Conservation (phyloP, 2,329 filamentous ascomycete species). For the Zopfia rhizophila region DNA sequence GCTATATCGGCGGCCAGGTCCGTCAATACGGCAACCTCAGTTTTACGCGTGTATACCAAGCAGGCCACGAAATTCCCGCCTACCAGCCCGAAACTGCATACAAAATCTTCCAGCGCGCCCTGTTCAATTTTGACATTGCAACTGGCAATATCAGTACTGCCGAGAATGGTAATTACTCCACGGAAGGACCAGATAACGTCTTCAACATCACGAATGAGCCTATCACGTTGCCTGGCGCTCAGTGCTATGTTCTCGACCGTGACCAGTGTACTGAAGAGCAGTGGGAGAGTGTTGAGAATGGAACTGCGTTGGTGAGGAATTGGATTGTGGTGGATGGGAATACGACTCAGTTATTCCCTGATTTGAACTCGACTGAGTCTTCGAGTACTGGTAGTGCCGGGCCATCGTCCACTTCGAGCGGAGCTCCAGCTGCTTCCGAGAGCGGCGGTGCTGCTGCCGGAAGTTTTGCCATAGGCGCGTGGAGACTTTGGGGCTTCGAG, state of each 20-base stretch:
- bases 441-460: constrained; percentile 20
- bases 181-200: constrained; percentile 49
- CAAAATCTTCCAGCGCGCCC: constrained; percentile 63
- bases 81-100: constrained; percentile 61
- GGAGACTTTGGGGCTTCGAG: constrained; percentile 12
- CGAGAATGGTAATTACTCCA: constrained; percentile 51
- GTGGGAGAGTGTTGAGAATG: constrained; percentile 44
- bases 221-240: constrained; percentile 51
- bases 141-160: constrained; percentile 61
- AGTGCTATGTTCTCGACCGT: constrained; percentile 45
- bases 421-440: constrained; percentile 4
- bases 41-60: constrained; percentile 63
- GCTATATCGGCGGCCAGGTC: constrained; percentile 76
- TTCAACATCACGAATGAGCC: constrained; percentile 59
- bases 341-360: constrained; percentile 42
- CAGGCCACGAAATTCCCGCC: constrained; percentile 64
- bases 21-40: constrained; percentile 77
- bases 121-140: constrained; percentile 63
- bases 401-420: constrained; percentile 9
- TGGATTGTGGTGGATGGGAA: constrained; percentile 50
- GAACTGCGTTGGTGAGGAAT: constrained; percentile 41
- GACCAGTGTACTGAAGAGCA: constrained; percentile 44
- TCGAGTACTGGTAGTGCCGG: constrained; percentile 19
- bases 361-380: constrained; percentile 28
- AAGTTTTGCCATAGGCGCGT: constrained; percentile 1